phyloP scores from a whole-genome alignment of 2,329 filamentous ascomycete species.

The Alternaria sp. region DNA sequence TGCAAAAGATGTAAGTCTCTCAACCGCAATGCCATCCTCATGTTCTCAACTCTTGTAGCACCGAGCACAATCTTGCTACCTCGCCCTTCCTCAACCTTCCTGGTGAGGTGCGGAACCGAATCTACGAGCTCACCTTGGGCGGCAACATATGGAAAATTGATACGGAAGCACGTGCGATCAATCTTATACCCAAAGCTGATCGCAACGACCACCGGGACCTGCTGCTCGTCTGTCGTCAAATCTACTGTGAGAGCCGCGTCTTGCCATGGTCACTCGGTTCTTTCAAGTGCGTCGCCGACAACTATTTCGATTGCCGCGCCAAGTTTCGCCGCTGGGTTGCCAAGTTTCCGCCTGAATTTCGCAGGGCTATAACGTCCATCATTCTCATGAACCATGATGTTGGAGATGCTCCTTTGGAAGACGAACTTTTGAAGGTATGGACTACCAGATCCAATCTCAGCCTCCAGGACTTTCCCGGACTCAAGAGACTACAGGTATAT shows the following conservation, averaged over 20 bases:
- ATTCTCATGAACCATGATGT: too few species aligned
- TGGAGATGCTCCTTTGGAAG: too few species aligned
- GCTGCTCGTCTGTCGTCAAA: background rate
- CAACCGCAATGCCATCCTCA: rapidly evolving
- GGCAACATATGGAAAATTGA: background rate
- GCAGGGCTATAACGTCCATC: background rate
- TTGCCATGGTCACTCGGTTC: background rate
- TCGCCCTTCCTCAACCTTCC: background rate
- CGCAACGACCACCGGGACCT: background rate
- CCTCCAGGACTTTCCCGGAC: too few species aligned
- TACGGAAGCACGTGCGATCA: too few species aligned
- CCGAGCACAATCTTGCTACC: background rate
- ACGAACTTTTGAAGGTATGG: too few species aligned
- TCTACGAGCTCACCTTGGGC: background rate
- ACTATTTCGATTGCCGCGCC: too few species aligned
- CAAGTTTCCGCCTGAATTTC: background rate
- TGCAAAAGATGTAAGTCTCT: too few species aligned
- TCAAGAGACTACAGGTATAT: too few species aligned
- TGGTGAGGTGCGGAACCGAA: background rate
- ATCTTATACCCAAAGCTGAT: background rate
- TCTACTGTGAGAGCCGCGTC: background rate
- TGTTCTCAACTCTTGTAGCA: background rate
- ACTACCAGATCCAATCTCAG: too few species aligned
- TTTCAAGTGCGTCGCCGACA: too few species aligned
- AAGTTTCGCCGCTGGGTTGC: background rate